Evolutionary conservation across 768 basidiomycete genomes (phyloP), one percentile per base, ranked within the genome.

Genomic region (Amanita molliuscula): DNA sequence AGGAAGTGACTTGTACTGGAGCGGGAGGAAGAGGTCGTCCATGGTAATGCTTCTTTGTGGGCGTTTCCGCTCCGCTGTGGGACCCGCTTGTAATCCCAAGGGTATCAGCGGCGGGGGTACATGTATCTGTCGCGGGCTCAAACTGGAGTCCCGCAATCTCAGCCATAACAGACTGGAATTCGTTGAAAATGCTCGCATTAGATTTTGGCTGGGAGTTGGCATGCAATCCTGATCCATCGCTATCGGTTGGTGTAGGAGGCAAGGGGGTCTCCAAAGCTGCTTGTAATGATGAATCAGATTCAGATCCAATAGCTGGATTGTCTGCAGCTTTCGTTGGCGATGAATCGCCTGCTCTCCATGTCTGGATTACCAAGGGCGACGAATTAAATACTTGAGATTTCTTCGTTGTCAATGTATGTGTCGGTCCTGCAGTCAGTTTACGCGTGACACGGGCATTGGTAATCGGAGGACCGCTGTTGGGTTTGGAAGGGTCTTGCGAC

Each of bases 311-410:
- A 2, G 35, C 6, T 37, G 13, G 16, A 6, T 9, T 18, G 16
- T 18, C 21, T 37, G 7, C n/a, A 28, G n/a, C 28, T 6, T 7
- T 35, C 20, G 26, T 15, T 6, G 48, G 37, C 20, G 49, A 26
- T 26, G 20, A 28, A 7, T 50, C 48, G 18, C 29, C 49, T 15
- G 49, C 28, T 35, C 35, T 43, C 49, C 49, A 50, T n/a, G 48
- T 42, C 33, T 50, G 49, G 3, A 15, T 44, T 2, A 20, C 41
- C 33, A 50, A 34, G 6, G 49, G 49, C 10, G 49, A 50, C 10
- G 49, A 29, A 43, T 50, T 50, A 23, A 50, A 36, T 4, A 50
- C 49, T 44, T 50, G 49, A 44, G 49, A 43, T 21, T 21, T 38
- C 33, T 43, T 41, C 34, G 48, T 41, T n/a, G 25, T 49, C 18